Evolutionary conservation across 2,329 filamentous ascomycete species (phyloP).

Genomic region (Alternaria hordeiaustralica): DNA sequence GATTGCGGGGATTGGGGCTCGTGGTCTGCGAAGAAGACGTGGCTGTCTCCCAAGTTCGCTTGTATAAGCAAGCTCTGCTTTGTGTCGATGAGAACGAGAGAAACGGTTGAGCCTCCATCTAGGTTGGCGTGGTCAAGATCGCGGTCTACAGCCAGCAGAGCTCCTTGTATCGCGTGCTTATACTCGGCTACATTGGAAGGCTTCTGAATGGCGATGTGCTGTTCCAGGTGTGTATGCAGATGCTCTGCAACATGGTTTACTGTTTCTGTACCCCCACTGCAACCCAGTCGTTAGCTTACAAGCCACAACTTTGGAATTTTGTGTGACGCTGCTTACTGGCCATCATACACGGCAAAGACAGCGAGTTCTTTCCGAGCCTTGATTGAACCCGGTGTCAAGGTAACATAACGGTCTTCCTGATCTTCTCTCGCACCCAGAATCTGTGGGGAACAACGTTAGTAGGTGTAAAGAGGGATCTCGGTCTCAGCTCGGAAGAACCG

Average conservation of each 20-base stretch:
- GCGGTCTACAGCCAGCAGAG: conserved; percentile 26
- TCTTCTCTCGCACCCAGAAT: conserved; percentile 27
- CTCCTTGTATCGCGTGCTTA: conserved; percentile 28
- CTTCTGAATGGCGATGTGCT: conserved; percentile 21
- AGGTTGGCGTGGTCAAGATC: conserved; percentile 25
- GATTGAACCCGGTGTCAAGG: conserved; percentile 21
- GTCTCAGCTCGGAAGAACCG: conserved; percentile 2
- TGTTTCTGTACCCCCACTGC: conserved; percentile 27
- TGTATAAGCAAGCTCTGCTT: conserved; percentile 29
- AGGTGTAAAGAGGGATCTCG: not conserved
- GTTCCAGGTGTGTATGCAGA: conserved; percentile 27
- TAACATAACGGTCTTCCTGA: conserved; percentile 33
- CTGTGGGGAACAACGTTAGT: conserved; percentile 25
- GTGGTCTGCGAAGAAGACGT: conserved; percentile 26
- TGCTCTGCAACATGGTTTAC: conserved; percentile 25
- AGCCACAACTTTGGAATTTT: not conserved
- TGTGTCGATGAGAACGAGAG: conserved; percentile 29
- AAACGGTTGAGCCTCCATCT: conserved; percentile 32
- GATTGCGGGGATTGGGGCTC: conserved; percentile 8
- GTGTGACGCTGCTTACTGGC: conserved; percentile 22
- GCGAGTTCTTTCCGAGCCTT: conserved; percentile 32
- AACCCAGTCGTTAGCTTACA: conserved; percentile 3
- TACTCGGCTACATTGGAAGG: conserved; percentile 25
- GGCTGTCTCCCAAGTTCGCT: conserved; percentile 33
- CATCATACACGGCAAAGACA: conserved; percentile 32